A percentile compares a stretch with the other conserved stretches of the same genome.
These are phyloP conservation scores for Toxicodendron radicans DNA, from an alignment of 345 rosid species.

Conservation along the genomic window DNA sequence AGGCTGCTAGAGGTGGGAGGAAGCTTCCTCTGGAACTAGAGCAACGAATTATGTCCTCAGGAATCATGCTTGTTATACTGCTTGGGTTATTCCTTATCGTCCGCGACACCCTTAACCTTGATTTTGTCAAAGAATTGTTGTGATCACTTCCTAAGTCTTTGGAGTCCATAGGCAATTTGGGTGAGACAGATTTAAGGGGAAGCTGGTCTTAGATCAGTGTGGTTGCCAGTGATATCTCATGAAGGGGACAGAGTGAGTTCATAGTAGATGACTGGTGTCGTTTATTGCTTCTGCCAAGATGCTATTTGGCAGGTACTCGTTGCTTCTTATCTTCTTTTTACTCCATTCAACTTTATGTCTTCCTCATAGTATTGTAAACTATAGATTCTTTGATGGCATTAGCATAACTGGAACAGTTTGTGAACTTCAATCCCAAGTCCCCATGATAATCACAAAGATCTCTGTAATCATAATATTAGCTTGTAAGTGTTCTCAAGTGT, in stretches of 20 bases:
- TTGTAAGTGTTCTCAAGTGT: neutral
- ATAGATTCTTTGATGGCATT: conserved; percentile 16
- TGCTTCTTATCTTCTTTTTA: conserved; percentile 8
- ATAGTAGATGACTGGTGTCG: neutral
- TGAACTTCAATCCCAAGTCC: conserved; percentile 8
- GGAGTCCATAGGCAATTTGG: neutral
- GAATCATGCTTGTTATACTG: conserved; percentile 73
- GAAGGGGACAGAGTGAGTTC: neutral
- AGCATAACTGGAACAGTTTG: neutral
- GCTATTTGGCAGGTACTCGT: conserved; percentile 25
- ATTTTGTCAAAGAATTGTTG: conserved; percentile 74
- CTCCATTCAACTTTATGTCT: conserved; percentile 8
- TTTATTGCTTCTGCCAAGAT: conserved; percentile 16
- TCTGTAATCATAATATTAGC: conserved; percentile 13
- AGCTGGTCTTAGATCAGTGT: conserved; percentile 8
- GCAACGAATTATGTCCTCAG: conserved; percentile 90
- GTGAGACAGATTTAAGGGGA: neutral
- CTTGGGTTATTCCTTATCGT: conserved; percentile 83
- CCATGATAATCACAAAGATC: neutral
- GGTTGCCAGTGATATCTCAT: conserved; percentile 13
- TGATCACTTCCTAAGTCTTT: conserved; percentile 30
- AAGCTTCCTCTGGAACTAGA: conserved; percentile 87
- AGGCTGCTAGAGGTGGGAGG: conserved; percentile 87
- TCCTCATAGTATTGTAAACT: conserved; percentile 24
- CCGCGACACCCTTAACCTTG: conserved; percentile 89